Base-by-base conservation (phyloP, 2,329 filamentous ascomycete species). In the Colletotrichum musicola region DNA sequence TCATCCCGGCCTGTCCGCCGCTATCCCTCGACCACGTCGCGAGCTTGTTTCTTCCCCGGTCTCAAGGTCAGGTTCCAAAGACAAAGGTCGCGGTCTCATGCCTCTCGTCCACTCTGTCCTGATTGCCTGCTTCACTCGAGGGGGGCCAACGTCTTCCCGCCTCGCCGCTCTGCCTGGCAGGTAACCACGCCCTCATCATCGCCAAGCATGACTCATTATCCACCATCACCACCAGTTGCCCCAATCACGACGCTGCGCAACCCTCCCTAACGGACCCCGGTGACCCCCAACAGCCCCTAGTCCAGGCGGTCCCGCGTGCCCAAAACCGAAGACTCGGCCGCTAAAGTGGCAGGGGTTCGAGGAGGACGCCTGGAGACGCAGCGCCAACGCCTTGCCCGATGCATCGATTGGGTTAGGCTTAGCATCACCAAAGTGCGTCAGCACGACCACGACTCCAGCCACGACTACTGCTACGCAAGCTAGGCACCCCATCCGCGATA, bases 171-270 rank as follows among this genome's bases (percentile, higher is more conserved):
- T 67, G 64, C 64, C 64, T 64, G 27, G 22, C 46, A 67, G 64
- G 60, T 64, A 67, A 47, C 64, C 60, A 55, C 46, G 51, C 60
- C 53, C 54, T 58, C 64, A 59, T 58, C 53, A 58, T 47, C 38
- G 54, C 64, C 64, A 68, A 68, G 61, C 20, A 68, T 68, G 64
- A 68, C 46, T 68, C 64, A 68, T 54, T 59, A 20, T 22, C 27
- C 53, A 49, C 55, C 47, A 13, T 13, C 27, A 6, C 14, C 20
- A 13, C 27, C 54, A 12, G 16, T 20, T 6, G 6, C 30, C 20
- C 64, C 60, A 68, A 68, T 68, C 54, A 64, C 6, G 16, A n/a
- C 6, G 27, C 47, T 13, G 10, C n/a, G 18, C 64, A 53, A 35
- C 60, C 61, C 64, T 27, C 60, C 64, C n/a, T 18, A 1, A 53